Percentiles rank a stretch among this genome's conserved stretches.
Conservation (phyloP, 106 monocot species). For the Dioscorea dumetorum region DNA sequence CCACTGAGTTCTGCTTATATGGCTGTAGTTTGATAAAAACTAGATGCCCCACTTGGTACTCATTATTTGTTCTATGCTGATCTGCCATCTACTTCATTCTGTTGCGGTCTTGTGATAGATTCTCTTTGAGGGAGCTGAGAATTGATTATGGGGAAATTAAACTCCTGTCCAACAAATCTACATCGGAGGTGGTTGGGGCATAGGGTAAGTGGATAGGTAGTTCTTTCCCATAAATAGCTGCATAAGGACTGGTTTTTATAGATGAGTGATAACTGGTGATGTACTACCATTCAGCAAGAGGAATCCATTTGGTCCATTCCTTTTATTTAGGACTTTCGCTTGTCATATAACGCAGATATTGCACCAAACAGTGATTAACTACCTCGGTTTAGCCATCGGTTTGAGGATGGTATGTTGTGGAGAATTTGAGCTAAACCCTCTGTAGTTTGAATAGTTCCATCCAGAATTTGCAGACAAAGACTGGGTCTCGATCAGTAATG, state of each 20-base stretch:
- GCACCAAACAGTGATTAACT: not conserved
- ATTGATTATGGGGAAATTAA: not conserved
- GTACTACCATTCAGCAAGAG: too few relatives aligned
- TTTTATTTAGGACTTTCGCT: too few relatives aligned
- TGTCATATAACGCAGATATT: constrained; percentile 1
- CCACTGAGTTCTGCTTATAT: not conserved
- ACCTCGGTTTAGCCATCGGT: constrained; percentile 16
- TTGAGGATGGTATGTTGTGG: constrained; percentile 9
- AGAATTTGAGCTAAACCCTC: not conserved
- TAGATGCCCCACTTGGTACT: not conserved
- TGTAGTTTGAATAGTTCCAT: not conserved
- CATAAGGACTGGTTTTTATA: too few relatives aligned
- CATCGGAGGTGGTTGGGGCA: not conserved
- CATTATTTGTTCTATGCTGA: not conserved
- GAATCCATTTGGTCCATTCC: too few relatives aligned
- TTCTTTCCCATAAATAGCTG: not conserved
- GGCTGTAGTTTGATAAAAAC: not conserved
- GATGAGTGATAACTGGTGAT: too few relatives aligned
- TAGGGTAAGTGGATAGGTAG: not conserved
- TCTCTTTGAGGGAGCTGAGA: not conserved
- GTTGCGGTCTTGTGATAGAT: not conserved
- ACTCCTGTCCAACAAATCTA: not conserved
- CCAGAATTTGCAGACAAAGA: constrained; percentile 3
- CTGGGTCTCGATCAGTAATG: not conserved
- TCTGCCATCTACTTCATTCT: not conserved